Conservation (phyloP, 164 flowering plant species). For the Annona cherimola region DNA sequence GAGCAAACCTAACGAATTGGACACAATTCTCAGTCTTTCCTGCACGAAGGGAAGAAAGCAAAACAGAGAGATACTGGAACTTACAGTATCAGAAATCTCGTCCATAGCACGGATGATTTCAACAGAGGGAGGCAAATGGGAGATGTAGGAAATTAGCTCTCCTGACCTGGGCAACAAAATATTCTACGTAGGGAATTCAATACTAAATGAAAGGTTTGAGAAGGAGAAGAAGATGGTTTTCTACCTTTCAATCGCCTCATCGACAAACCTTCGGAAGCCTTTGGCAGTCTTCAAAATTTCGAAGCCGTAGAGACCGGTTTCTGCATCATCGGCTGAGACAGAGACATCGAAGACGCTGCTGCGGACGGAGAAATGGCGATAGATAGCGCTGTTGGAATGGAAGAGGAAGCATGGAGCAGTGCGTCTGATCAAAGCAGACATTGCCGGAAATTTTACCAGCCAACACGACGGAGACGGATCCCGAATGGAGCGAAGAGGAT, state of each 20-base stretch:
- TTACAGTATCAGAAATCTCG: conserved; percentile 83
- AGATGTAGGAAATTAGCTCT: conserved; percentile 60
- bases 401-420: conserved; percentile 3
- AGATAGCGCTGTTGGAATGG: conserved; percentile 7
- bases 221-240: not conserved
- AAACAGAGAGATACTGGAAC: not conserved
- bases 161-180: conserved; percentile 44
- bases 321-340: conserved; percentile 23
- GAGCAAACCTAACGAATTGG: conserved; percentile 64
- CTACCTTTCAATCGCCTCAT: conserved; percentile 82
- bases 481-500: no score
- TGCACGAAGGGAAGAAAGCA: not conserved
- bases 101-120: conserved; percentile 83
- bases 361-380: conserved; percentile 15
- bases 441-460: not conserved
- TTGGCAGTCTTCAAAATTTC: conserved; percentile 58
- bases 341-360: conserved; percentile 25
- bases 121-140: conserved; percentile 52
- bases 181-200: no score
- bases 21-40: not conserved
- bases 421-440: conserved; percentile 22
- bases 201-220: not conserved
- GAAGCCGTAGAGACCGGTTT: conserved; percentile 84
- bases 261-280: conserved; percentile 78
- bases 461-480: no score